Conservation (phyloP, 257 asterid species). For the Mentha longifolia region DNA sequence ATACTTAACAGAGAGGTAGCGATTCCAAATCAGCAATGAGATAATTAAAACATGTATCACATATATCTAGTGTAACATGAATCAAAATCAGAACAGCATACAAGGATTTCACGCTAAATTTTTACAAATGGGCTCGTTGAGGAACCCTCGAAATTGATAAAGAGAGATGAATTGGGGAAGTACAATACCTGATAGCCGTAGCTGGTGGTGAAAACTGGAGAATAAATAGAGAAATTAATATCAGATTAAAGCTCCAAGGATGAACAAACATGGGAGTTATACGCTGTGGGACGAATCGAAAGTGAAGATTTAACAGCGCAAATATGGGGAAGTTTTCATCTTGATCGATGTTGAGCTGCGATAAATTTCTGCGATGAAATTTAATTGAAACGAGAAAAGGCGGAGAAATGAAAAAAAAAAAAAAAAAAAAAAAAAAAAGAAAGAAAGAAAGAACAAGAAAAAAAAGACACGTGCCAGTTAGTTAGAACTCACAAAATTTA, state of each 20-base stretch:
- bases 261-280: conserved; percentile 26
- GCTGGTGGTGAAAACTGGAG: conserved; percentile 43
- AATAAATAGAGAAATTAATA: conserved; percentile 34
- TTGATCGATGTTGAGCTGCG: conserved; percentile 14
- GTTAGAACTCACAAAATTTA: too few species aligned
- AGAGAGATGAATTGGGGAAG: conserved; percentile 1
- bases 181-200: conserved; percentile 59
- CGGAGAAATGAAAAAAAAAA: neutral
- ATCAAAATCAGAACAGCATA: conserved; percentile 16
- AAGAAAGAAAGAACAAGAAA: too few species aligned
- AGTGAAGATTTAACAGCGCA: neutral
- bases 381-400: neutral
- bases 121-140: neutral
- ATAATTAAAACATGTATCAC: neutral
- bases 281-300: conserved; percentile 25
- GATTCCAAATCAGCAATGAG: neutral
- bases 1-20: neutral
- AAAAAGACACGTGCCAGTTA: too few species aligned
- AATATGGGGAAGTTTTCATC: conserved; percentile 28
- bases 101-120: neutral
- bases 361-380: neutral
- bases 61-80: neutral
- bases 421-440: too few species aligned
- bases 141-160: neutral
- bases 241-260: conserved; percentile 18